Percentiles rank a stretch among this genome's conserved stretches.
Evolutionary conservation across 129 eudicot genomes (phyloP).

Genomic region (Tanacetum coccineum): DNA sequence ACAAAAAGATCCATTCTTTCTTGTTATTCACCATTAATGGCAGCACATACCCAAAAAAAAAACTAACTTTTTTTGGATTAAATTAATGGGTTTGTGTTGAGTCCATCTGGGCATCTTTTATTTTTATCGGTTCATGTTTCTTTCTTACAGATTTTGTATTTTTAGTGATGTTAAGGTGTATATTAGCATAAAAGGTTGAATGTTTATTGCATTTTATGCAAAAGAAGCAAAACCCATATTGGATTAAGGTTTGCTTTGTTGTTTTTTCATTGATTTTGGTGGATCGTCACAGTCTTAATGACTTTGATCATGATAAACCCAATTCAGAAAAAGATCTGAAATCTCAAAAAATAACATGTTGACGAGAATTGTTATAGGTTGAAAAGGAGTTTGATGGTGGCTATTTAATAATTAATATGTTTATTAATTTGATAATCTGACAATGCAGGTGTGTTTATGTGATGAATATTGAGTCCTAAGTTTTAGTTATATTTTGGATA

Average conservation of each 20-base stretch:
- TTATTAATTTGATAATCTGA: no score
- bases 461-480: no score
- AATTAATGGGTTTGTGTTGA: slow-evolving; percentile 21
- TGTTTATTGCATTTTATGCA: slow-evolving; percentile 17
- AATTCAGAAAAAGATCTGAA: no score
- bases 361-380: no score
- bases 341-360: no score
- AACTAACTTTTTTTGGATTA: neutral
- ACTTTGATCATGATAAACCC: no score
- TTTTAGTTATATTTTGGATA: no score
- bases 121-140: slow-evolving; percentile 16
- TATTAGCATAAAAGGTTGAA: slow-evolving; percentile 17
- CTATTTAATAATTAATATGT: no score
- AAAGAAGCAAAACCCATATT: slow-evolving; percentile 15
- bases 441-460: no score
- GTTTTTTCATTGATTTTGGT: neutral
- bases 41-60: slow-evolving; percentile 4
- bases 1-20: slow-evolving; percentile 19
- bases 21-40: slow-evolving; percentile 25
- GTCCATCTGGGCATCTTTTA: slow-evolving; percentile 15
- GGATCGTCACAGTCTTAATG: no score
- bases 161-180: neutral
- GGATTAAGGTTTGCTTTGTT: slow-evolving; percentile 22
- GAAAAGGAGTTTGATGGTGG: no score
- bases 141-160: neutral